Evolutionary conservation across 148 eudicot species (phyloP).

Genomic region (Nepenthes gracilis): DNA sequence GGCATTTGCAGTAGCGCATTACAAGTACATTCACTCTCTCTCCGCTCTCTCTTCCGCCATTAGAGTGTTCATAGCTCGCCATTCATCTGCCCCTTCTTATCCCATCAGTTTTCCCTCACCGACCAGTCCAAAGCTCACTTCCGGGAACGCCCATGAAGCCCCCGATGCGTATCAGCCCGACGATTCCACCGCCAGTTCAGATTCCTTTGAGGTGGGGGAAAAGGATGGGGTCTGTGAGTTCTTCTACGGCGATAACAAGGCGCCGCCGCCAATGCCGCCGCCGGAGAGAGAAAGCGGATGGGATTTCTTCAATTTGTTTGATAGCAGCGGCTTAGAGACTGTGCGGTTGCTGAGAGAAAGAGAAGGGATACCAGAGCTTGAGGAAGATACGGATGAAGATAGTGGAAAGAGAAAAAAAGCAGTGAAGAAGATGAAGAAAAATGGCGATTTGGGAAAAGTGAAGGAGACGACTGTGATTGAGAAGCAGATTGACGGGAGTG

Average conservation of each 20-base stretch:
- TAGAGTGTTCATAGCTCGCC: constrained; percentile 18
- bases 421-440: neutral
- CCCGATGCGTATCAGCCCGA: neutral
- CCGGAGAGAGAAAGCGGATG: constrained; percentile 19
- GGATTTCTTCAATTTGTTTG: constrained; percentile 43
- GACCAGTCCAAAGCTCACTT: too few relatives aligned
- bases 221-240: constrained; percentile 28
- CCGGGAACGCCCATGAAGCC: neutral
- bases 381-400: too few relatives aligned
- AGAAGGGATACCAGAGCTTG: constrained; percentile 1
- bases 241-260: constrained; percentile 25
- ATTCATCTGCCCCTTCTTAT: constrained; percentile 16
- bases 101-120: constrained; percentile 11
- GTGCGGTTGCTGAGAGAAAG: constrained; percentile 5
- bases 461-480: neutral
- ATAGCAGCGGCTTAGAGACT: neutral
- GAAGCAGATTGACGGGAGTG: constrained; percentile 13
- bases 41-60: constrained; percentile 32
- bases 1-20: constrained; percentile 31
- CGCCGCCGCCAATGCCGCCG: constrained; percentile 6
- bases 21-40: constrained; percentile 28
- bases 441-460: neutral
- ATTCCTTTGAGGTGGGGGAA: constrained; percentile 3
- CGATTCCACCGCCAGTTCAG: neutral
- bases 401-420: neutral